Base-by-base conservation (phyloP, 805 yeast genomes). In the Suhomyces emberorum region DNA sequence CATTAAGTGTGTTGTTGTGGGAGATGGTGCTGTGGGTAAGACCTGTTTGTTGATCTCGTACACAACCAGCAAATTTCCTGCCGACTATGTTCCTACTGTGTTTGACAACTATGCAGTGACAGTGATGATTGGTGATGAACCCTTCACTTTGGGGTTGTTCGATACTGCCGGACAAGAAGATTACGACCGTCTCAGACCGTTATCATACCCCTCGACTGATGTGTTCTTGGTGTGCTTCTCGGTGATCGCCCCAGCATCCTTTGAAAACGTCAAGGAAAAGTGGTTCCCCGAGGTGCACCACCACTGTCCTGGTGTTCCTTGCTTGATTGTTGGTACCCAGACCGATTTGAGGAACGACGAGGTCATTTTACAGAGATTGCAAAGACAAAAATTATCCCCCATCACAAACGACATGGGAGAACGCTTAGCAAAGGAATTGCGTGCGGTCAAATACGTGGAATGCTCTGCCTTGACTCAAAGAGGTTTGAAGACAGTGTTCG, bases 131-230 rank as follows among this genome's bases (percentile, higher is more conserved):
- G 98, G 97, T 35, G 98, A 93, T 60, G 98, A 89, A 65, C 98
- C 98, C 32, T 89, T 87, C 62, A 93, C 97, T 12, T 76, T 91
- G 54, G 97, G 98, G n/a, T 72, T 91, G 43, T 91, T 93, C 57
- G 98, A 91, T 70, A 91, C 98, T 23, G 98, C 98, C 19, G 98
- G 98, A 35, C 98, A 91, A 72, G 98, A 91, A 76, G 98, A 91
- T 72, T 91, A 93, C 64, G 98, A 91, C 70, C 79, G 98, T 59
- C 72, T 91, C 58, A 85, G 98, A 69, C 98, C 98, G 7, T 76
- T 93, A 52, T 83, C 95, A 39, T 91, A 91, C 64, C 98, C 98
- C 12, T 93, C 95, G 37, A 93, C 98, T 4, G 98, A 91, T 63
- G 96, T 91, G 30, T 91, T 91, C 59, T 72, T 91, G 51, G 95